phyloP scores from a whole-genome alignment of 2,329 filamentous ascomycete genomes.

The Phaeomoniella chlamydospora region DNA sequence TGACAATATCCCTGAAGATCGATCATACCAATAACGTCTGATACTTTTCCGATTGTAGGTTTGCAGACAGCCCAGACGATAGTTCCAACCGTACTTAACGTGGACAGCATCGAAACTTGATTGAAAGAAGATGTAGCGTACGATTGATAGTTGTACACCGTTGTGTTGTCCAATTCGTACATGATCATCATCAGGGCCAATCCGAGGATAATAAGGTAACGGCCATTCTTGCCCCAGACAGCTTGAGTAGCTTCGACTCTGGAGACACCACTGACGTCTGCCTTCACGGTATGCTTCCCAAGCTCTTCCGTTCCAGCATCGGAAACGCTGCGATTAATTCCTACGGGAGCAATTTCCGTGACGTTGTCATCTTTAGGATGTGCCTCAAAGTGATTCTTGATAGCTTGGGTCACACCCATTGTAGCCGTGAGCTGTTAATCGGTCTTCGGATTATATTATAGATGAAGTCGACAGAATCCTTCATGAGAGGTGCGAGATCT shows the following conservation, averaged over 20 bases:
- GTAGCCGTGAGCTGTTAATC: too few species aligned
- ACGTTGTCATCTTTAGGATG: background rate
- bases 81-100: conserved; percentile 16
- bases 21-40: conserved; percentile 24
- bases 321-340: background rate
- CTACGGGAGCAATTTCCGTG: background rate
- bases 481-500: too few species aligned
- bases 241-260: conserved; percentile 16
- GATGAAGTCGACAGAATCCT: too few species aligned
- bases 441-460: too few species aligned
- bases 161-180: conserved; percentile 20
- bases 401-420: background rate
- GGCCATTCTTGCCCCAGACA: conserved; percentile 15
- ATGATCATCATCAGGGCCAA: background rate
- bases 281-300: background rate
- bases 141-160: conserved; percentile 22
- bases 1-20: conserved; percentile 12
- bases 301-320: background rate
- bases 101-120: conserved; percentile 17
- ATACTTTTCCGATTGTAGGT: conserved; percentile 26
- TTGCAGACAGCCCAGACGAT: conserved; percentile 25
- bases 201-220: conserved; percentile 9
- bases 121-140: conserved; percentile 26
- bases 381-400: background rate
- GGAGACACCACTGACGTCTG: conserved; percentile 10